These are phyloP conservation scores for Incumbomyces lentus DNA, from an alignment of 2,329 filamentous ascomycete genomes.

Conservation along the genomic window DNA sequence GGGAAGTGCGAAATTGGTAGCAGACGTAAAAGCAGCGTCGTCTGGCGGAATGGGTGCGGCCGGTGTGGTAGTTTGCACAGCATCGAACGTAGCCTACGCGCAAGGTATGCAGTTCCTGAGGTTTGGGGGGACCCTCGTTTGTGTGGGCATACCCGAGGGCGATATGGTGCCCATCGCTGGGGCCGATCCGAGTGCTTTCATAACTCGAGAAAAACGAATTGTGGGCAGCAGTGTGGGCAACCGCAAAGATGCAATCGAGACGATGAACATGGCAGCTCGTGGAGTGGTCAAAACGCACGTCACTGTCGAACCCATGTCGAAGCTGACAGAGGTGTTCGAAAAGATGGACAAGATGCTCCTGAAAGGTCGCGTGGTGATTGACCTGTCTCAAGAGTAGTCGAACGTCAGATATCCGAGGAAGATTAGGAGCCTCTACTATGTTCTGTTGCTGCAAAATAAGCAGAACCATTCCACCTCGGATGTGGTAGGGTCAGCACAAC, in stretches of 20 bases:
- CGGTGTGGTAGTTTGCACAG: constrained; percentile 49
- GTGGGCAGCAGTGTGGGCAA: constrained; percentile 43
- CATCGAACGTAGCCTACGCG: constrained; percentile 40
- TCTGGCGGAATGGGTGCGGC: constrained; percentile 47
- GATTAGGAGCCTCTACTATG: background rate
- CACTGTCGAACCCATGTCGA: constrained; percentile 38
- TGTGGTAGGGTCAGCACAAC: no score
- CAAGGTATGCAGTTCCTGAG: constrained; percentile 39
- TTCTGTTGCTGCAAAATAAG: background rate
- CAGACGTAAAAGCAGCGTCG: constrained; percentile 47
- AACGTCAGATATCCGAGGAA: no score
- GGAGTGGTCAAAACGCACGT: constrained; percentile 38
- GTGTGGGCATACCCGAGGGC: constrained; percentile 43
- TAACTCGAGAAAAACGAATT: constrained; percentile 36
- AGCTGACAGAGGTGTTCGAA: constrained; percentile 36
- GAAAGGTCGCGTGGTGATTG: constrained; percentile 39
- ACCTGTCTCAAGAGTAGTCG: constrained; percentile 25
- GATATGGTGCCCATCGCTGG: constrained; percentile 35
- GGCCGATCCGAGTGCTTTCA: constrained; percentile 33
- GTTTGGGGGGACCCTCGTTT: constrained; percentile 42
- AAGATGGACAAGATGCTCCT: constrained; percentile 36
- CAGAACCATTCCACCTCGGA: background rate
- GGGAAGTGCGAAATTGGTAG: constrained; percentile 36
- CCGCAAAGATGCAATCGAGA: constrained; percentile 40
- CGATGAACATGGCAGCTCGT: constrained; percentile 38